phyloP scores from a whole-genome alignment of 345 rosid genomes.

The Litchi chinensis region DNA sequence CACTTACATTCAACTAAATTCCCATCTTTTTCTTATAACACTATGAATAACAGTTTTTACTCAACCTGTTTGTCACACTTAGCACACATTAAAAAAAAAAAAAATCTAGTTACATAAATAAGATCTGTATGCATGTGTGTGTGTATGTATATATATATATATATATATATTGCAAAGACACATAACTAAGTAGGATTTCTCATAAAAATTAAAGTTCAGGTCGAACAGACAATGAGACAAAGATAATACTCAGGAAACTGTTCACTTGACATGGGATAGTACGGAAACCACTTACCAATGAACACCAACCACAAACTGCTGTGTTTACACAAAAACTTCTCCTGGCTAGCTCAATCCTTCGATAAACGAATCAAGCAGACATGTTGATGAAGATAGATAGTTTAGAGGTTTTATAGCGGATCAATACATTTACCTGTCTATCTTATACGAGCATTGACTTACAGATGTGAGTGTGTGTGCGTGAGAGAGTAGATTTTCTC shows the following conservation, averaged over 20 bases:
- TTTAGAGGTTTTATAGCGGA: neutral
- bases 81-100: too few relatives aligned
- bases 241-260: conserved; percentile 16
- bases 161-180: too few relatives aligned
- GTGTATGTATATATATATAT: too few relatives aligned
- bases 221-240: conserved; percentile 39
- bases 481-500: neutral
- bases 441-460: neutral
- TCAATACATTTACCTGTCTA: neutral
- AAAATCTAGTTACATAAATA: neutral
- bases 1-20: too few relatives aligned
- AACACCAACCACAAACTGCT: too few relatives aligned
- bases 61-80: too few relatives aligned
- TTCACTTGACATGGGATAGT: conserved; percentile 23
- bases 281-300: conserved; percentile 28
- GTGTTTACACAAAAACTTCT: too few relatives aligned
- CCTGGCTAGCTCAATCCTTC: too few relatives aligned
- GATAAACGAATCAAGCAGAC: too few relatives aligned
- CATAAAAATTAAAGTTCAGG: conserved; percentile 3
- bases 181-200: neutral
- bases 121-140: neutral
- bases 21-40: too few relatives aligned
- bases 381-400: too few relatives aligned
- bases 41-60: too few relatives aligned
- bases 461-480: neutral